Percentiles rank a stretch among this genome's conserved stretches.
Conservation (phyloP, 2,329 filamentous ascomycete genomes). For the Botrytis tulipae region DNA sequence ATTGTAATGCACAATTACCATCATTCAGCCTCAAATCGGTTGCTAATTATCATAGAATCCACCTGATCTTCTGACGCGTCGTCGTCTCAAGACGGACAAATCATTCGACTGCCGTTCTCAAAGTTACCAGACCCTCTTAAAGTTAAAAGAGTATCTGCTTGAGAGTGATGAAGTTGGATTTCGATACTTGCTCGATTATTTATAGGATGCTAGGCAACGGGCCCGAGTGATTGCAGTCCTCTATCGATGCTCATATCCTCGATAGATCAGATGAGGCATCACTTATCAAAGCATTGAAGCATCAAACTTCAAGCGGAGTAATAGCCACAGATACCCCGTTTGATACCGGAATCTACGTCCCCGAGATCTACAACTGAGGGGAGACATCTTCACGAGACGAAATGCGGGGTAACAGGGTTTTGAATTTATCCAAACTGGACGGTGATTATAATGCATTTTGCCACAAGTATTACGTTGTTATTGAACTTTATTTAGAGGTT, state of each 20-base stretch:
- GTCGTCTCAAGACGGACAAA: not conserved
- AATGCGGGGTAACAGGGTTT: slow-evolving; percentile 17
- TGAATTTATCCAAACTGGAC: slow-evolving; percentile 5
- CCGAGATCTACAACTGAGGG: slow-evolving; percentile 1
- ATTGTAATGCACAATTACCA: not conserved
- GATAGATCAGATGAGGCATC: not conserved
- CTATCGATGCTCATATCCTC: not conserved
- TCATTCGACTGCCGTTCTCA: not conserved
- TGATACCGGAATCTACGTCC: not conserved
- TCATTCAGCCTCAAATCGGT: not conserved
- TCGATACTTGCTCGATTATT: not conserved
- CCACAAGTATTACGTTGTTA: not conserved
- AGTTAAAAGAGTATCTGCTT: not conserved
- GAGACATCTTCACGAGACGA: not conserved
- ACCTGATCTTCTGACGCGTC: not conserved
- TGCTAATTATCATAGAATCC: slow-evolving; percentile 1
- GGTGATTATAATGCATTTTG: not conserved
- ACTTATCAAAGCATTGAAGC: not conserved
- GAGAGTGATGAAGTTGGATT: not conserved
- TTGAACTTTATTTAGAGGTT: not conserved
- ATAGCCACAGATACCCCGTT: slow-evolving; percentile 5
- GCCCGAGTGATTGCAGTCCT: not conserved
- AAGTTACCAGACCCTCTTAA: too few relatives aligned
- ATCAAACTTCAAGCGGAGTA: slow-evolving; percentile 9
- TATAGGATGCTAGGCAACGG: not conserved